phyloP scores from a whole-genome alignment of 805 yeast genomes.

The Candida ulmi region DNA sequence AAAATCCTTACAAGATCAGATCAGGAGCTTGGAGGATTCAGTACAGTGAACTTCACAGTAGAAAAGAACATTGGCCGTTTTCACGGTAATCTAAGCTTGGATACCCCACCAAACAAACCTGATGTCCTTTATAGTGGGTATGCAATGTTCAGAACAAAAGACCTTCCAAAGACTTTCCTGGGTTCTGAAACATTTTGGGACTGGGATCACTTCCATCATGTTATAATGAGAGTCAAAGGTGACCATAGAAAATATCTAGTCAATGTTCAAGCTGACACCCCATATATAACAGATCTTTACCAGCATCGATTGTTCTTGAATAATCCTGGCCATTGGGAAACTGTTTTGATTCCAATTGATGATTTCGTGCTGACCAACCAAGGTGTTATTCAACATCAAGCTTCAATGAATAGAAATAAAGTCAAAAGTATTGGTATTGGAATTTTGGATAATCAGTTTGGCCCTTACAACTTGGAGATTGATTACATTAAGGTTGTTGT shows the following conservation, averaged over 20 bases:
- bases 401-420: constrained; percentile 52
- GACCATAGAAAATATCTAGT: constrained; percentile 71
- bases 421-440: constrained; percentile 76
- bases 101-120: constrained; percentile 60
- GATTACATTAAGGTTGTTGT: constrained; percentile 71
- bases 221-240: constrained; percentile 68
- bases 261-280: constrained; percentile 76
- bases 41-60: constrained; percentile 51
- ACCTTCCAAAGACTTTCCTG: constrained; percentile 43
- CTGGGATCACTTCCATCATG: constrained; percentile 55
- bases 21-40: constrained; percentile 72
- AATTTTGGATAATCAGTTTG: constrained; percentile 69
- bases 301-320: constrained; percentile 75
- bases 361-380: constrained; percentile 81
- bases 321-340: constrained; percentile 77
- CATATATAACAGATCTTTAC: constrained; percentile 70
- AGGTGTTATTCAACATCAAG: constrained; percentile 62
- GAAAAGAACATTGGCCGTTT: constrained; percentile 48
- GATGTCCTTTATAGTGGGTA: constrained; percentile 61
- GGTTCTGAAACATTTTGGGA: constrained; percentile 56
- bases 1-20: constrained; percentile 61
- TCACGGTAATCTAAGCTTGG: constrained; percentile 64
- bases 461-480: constrained; percentile 63
- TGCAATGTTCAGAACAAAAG: constrained; percentile 80
- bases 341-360: constrained; percentile 68